Evolutionary conservation across 2,329 filamentous ascomycete species (phyloP), one percentile per base, ranked within the genome.

Genomic region (Ophiostoma perfectum): DNA sequence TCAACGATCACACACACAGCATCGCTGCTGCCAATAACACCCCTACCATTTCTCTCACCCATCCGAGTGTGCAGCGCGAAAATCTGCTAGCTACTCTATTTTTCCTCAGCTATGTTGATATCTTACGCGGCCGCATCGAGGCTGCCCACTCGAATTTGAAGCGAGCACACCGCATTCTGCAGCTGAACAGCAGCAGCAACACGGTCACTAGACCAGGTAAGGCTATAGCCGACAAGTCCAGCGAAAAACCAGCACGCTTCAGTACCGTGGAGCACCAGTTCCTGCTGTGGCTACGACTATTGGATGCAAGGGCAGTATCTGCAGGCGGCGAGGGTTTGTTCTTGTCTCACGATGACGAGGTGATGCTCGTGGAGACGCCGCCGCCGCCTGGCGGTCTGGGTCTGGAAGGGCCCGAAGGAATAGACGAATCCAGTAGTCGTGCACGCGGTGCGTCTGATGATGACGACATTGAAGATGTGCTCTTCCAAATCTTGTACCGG

Each of bases 321-420:
- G 84, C 83, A 1, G 84, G 84, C 3, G 83, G 84, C 1, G 83
- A 86, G 68, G 84, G 84, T 0, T 75, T 85, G 1, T 84, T 86
- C 67, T 75, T 86, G 1, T 77, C 78, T 6, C 80, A 83, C 12
- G 79, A 81, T 14, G 80, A 83, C 55, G 82, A 84, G 68, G 74
- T 76, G 1, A 73, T 83, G 7, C 76, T 84, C 14, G 78, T 78
- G 9, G 76, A 82, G 66, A 76, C 81, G 6, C 82, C 81, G 0
- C 79, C 80, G 5, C 74, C 76, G 1, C 80, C 76, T n/a, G 75
- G 78, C 74, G 73, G 6, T 73, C 72, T 2, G 75, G 74, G 3
- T 67, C 70, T 52, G 70, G 66, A 63, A 65, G 41, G 64, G 5
- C 41, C 18, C 7, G 63, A 49, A 39, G 63, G 73, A 71, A 2